These are phyloP conservation scores for Pythium dissimile DNA, from an alignment of 352 stramenopile genomes.

Conservation along the genomic window DNA sequence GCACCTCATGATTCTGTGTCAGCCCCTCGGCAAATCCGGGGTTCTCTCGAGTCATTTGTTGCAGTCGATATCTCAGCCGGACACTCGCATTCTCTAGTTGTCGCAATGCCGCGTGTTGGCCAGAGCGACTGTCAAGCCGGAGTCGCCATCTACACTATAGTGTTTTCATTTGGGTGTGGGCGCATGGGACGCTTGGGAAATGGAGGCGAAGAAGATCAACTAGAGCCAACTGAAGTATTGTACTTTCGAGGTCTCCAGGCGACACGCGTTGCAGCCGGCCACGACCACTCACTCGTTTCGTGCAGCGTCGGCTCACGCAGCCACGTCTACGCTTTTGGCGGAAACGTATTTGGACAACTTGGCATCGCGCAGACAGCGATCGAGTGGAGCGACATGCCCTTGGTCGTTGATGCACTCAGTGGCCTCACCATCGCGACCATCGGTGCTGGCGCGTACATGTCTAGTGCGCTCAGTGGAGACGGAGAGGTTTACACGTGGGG, in stretches of 20 bases:
- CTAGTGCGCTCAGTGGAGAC: slow-evolving; percentile 48
- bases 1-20: not conserved
- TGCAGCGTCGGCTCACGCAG: slow-evolving; percentile 35
- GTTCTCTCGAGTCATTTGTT: slow-evolving; percentile 25
- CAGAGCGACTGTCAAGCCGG: not conserved
- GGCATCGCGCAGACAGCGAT: slow-evolving; percentile 34
- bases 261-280: slow-evolving; percentile 38
- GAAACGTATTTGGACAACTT: slow-evolving; percentile 62
- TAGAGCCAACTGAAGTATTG: slow-evolving; percentile 33
- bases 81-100: slow-evolving; percentile 42
- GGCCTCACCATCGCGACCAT: slow-evolving; percentile 25
- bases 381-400: slow-evolving; percentile 52
- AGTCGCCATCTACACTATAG: slow-evolving; percentile 30
- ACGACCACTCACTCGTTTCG: slow-evolving; percentile 65
- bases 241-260: slow-evolving; percentile 66
- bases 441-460: slow-evolving; percentile 52
- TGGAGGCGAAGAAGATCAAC: slow-evolving; percentile 30
- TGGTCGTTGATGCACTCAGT: slow-evolving; percentile 51
- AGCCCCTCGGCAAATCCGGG: slow-evolving; percentile 27
- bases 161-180: slow-evolving; percentile 48
- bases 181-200: slow-evolving; percentile 52
- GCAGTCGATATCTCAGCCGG: slow-evolving; percentile 45
- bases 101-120: slow-evolving; percentile 17
- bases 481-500: slow-evolving; percentile 72
- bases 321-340: slow-evolving; percentile 70